A percentile compares a stretch with the other conserved stretches of the same genome.
These are phyloP conservation scores for Daldinia bambusicola DNA, from an alignment of 495 filamentous ascomycete species.

Conservation along the genomic window DNA sequence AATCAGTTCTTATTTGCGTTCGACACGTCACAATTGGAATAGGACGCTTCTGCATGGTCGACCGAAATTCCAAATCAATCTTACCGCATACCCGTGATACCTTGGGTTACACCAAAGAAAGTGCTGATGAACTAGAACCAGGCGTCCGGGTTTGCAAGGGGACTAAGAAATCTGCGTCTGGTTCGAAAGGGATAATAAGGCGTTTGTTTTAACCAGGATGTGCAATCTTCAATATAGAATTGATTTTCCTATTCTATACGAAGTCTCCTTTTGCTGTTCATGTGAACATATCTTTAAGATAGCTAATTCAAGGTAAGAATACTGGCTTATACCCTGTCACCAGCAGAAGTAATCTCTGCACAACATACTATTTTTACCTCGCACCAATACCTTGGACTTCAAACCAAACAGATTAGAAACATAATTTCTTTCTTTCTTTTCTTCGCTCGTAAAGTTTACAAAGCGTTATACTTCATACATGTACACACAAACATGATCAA, in stretches of 20 bases:
- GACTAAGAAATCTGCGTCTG: too few relatives aligned
- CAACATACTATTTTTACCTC: neutral
- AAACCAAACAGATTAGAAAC: neutral
- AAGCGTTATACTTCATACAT: slow-evolving; percentile 12
- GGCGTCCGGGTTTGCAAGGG: neutral
- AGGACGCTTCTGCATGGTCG: neutral
- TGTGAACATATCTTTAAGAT: too few relatives aligned
- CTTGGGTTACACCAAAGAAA: slow-evolving; percentile 1
- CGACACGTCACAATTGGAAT: slow-evolving; percentile 2
- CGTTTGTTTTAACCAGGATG: too few relatives aligned
- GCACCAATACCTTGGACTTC: neutral
- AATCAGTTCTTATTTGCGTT: neutral
- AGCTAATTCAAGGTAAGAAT: too few relatives aligned
- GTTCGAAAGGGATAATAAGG: too few relatives aligned
- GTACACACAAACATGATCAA: slow-evolving; percentile 37
- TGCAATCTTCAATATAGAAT: too few relatives aligned
- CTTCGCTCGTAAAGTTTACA: slow-evolving; percentile 12
- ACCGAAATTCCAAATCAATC: slow-evolving; percentile 1
- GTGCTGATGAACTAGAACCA: neutral
- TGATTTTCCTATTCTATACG: too few relatives aligned
- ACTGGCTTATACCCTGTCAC: too few relatives aligned
- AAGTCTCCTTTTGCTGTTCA: too few relatives aligned
- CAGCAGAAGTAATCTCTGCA: too few relatives aligned
- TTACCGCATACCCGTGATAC: slow-evolving; percentile 2
- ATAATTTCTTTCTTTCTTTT: neutral